A percentile compares a stretch with the other conserved stretches of the same genome.
phyloP scores from a whole-genome alignment of 768 basidiomycete species.

The Boletellus sp. region DNA sequence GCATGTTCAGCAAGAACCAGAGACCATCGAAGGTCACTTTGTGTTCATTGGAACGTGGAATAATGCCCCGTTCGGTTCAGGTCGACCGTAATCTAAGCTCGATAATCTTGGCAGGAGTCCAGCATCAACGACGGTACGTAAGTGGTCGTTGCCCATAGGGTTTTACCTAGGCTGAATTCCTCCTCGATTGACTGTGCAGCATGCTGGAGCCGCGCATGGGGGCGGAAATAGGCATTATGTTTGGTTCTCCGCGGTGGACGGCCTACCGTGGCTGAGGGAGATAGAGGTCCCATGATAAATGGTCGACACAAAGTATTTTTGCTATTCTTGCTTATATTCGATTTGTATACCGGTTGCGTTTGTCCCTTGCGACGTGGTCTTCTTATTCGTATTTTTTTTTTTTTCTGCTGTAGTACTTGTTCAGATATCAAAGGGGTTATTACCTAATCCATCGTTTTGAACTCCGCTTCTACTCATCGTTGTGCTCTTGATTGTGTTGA shows the following conservation, averaged over 20 bases:
- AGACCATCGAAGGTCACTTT: background rate
- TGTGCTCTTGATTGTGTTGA: slow-evolving; percentile 14
- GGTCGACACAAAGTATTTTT: background rate
- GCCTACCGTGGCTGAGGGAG: slow-evolving; percentile 9
- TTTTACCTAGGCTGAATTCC: background rate
- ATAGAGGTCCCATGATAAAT: background rate
- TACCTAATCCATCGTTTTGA: slow-evolving; percentile 14
- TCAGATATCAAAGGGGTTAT: slow-evolving; percentile 3
- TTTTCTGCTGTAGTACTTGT: background rate
- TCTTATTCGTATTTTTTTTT: background rate
- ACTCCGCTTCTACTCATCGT: slow-evolving; percentile 21
- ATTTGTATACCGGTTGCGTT: background rate
- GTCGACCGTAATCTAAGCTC: background rate
- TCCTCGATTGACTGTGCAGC: background rate
- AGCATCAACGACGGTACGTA: slow-evolving; percentile 13
- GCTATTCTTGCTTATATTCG: background rate
- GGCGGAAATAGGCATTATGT: background rate
- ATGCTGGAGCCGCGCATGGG: background rate
- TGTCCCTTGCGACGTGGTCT: background rate
- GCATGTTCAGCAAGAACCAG: slow-evolving; percentile 4
- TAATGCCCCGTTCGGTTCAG: background rate
- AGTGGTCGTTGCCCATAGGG: background rate
- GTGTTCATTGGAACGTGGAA: background rate
- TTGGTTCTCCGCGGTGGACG: slow-evolving; percentile 2
- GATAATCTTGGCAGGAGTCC: background rate